These are phyloP conservation scores for Bothriochloa decipiens DNA, from an alignment of 176 grass and related monocot genomes.

Conservation along the genomic window DNA sequence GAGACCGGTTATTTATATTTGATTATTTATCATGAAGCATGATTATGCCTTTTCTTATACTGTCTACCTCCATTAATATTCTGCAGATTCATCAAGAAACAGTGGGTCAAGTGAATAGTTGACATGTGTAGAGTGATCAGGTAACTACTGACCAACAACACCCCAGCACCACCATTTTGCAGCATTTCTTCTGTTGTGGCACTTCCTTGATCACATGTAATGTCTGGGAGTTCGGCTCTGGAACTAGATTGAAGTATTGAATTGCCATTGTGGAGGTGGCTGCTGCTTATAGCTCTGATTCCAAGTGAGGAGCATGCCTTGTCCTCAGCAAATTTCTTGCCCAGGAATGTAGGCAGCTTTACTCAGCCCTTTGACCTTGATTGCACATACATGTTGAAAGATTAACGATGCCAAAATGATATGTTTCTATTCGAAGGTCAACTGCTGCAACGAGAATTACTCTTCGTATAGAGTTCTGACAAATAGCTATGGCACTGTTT, in stretches of 20 bases:
- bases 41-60: slow-evolving; percentile 33
- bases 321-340: slow-evolving; percentile 29
- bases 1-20: slow-evolving; percentile 28
- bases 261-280: slow-evolving; percentile 37
- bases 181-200: slow-evolving; percentile 35
- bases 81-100: slow-evolving; percentile 61
- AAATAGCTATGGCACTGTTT: slow-evolving; percentile 36
- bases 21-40: slow-evolving; percentile 22
- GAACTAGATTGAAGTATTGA: slow-evolving; percentile 32
- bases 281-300: slow-evolving; percentile 35
- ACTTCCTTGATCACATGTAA: slow-evolving; percentile 27
- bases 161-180: slow-evolving; percentile 38
- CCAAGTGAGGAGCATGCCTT: slow-evolving; percentile 28
- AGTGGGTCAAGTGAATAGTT: slow-evolving; percentile 59
- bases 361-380: slow-evolving; percentile 34
- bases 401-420: slow-evolving; percentile 32
- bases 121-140: slow-evolving; percentile 40
- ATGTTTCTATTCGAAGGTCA: slow-evolving; percentile 38
- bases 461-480: slow-evolving; percentile 48
- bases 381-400: slow-evolving; percentile 37
- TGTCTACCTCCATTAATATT: slow-evolving; percentile 1
- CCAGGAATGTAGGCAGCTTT: slow-evolving; percentile 28
- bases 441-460: slow-evolving; percentile 24
- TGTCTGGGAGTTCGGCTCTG: slow-evolving; percentile 37
- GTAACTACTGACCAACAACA: slow-evolving; percentile 40